Evolutionary conservation across 2,329 filamentous ascomycete species (phyloP).

Genomic region (Huntiella decipiens): DNA sequence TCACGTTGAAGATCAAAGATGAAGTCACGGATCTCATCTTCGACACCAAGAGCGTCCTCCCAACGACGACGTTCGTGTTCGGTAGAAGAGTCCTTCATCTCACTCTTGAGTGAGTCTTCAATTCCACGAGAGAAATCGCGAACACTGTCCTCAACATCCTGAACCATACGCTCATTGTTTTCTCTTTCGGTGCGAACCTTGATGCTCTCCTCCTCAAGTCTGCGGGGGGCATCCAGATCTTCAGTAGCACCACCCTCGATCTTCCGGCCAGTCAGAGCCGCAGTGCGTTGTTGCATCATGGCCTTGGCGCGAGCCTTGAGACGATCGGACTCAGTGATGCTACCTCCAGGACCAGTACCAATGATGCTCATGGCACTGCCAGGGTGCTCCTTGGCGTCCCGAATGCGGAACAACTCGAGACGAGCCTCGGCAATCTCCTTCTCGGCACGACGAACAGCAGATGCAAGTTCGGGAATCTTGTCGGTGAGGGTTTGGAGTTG

Average conservation of each 20-base stretch:
- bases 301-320: conserved; percentile 89
- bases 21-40: conserved; percentile 92
- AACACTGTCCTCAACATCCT: conserved; percentile 90
- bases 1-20: conserved; percentile 89
- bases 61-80: conserved; percentile 86
- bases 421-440: conserved; percentile 82
- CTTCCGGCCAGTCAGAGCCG: conserved; percentile 75
- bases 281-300: conserved; percentile 96
- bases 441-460: conserved; percentile 76
- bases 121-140: conserved; percentile 70
- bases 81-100: conserved; percentile 50
- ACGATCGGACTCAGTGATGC: conserved; percentile 80
- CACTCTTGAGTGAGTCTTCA: conserved; percentile 74
- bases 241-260: conserved; percentile 43
- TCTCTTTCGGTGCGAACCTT: conserved; percentile 71
- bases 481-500: conserved; percentile 80
- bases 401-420: conserved; percentile 80
- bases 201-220: conserved; percentile 74
- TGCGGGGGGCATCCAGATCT: conserved; percentile 59
- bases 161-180: conserved; percentile 89
- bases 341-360: conserved; percentile 78
- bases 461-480: conserved; percentile 77
- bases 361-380: conserved; percentile 63
- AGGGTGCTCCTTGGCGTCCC: conserved; percentile 82
- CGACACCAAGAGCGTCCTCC: conserved; percentile 90